Conservation (phyloP, 345 rosid genomes). For the Citrus sinensis region DVS_A1.0 CM039163.1:50933001-50933500, state of each 20-base stretch:
- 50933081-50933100: not conserved
- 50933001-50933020: conserved; percentile 30
- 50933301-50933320: not conserved
- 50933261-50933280: not conserved
- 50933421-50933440: not conserved
- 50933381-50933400: conserved; percentile 2
- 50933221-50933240: not conserved
- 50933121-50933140: too few relatives aligned
- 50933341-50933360: not conserved
- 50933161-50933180: not conserved
- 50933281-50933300: not conserved
- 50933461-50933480: conserved; percentile 14
- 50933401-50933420: conserved; percentile 22
- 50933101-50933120: not conserved
- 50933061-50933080: not conserved
- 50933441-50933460: not conserved
- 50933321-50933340: too few relatives aligned
- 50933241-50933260: not conserved
- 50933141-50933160: too few relatives aligned
- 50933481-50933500: conserved; percentile 14
- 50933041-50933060: conserved; percentile 19
- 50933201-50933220: not conserved
- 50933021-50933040: not conserved
- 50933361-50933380: not conserved
- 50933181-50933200: not conserved